phyloP scores from a whole-genome alignment of 306 rosid species.

The Prinsepia uniflora region DNA sequence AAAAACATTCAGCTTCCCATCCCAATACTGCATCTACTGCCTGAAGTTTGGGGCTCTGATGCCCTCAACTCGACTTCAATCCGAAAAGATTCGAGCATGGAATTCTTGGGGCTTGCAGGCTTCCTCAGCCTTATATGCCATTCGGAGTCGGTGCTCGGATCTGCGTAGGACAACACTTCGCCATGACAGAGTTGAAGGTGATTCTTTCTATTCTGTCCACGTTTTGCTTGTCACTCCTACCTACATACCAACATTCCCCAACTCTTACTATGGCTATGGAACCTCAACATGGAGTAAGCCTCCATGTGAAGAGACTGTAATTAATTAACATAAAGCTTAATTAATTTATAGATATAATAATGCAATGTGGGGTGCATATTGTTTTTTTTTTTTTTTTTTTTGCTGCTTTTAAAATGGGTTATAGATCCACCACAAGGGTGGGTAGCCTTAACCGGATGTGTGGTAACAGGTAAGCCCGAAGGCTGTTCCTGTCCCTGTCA shows the following conservation, averaged over 20 bases:
- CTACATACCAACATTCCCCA: slow-evolving; percentile 27
- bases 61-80: slow-evolving; percentile 51
- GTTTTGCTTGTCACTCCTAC: slow-evolving; percentile 21
- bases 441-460: no score
- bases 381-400: no score
- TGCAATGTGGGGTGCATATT: no score
- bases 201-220: slow-evolving; percentile 32
- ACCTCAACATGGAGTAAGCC: slow-evolving; percentile 33
- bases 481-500: no score
- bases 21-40: slow-evolving; percentile 38
- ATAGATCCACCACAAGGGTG: no score
- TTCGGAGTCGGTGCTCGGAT: slow-evolving; percentile 53
- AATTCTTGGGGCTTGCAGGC: slow-evolving; percentile 42
- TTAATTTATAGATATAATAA: no score
- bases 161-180: slow-evolving; percentile 54
- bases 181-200: slow-evolving; percentile 52
- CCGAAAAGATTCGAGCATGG: slow-evolving; percentile 60
- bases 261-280: slow-evolving; percentile 12
- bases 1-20: slow-evolving; percentile 40
- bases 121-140: slow-evolving; percentile 48
- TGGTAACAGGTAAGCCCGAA: no score
- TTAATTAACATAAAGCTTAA: no score
- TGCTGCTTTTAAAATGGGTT: no score
- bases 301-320: neutral
- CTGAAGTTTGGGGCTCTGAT: slow-evolving; percentile 51